phyloP scores from a whole-genome alignment of 306 rosid genomes.

The Hippophae tibetana region DNA sequence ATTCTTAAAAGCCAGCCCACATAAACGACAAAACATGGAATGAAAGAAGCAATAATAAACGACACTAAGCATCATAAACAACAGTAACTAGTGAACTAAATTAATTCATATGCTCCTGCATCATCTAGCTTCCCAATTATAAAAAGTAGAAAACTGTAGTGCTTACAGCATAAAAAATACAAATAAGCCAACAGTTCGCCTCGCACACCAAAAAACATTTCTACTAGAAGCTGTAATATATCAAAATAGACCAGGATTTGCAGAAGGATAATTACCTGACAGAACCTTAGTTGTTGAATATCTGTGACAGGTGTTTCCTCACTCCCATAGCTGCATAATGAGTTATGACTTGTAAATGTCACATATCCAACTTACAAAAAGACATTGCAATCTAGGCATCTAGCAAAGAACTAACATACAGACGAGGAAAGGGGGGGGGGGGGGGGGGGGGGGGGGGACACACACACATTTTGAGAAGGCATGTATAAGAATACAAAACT shows the following conservation, averaged over 20 bases:
- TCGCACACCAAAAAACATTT: not conserved
- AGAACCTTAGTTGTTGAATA: constrained; percentile 45
- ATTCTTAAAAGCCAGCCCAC: too few species aligned
- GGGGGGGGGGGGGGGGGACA: too few species aligned
- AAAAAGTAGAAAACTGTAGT: not conserved
- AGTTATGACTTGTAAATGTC: constrained; percentile 9
- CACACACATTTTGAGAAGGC: not conserved
- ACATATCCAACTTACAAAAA: not conserved
- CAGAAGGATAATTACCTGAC: constrained; percentile 40
- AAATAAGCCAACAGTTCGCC: not conserved
- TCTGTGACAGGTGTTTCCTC: constrained; percentile 57
- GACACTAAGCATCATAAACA: too few species aligned
- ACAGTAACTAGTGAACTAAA: too few species aligned
- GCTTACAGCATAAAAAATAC: not conserved
- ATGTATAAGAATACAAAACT: not conserved
- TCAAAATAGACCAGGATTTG: constrained; percentile 4
- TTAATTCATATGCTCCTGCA: too few species aligned
- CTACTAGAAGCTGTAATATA: constrained; percentile 6
- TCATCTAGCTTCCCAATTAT: too few species aligned
- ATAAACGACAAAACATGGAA: too few species aligned
- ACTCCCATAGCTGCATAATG: constrained; percentile 72
- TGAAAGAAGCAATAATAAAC: too few species aligned
- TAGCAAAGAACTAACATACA: not conserved
- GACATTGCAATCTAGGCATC: not conserved
- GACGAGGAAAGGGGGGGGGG: not conserved